Base-by-base conservation (phyloP, 1,139 yeast species). In the Debaryomyces psychrophilus region DNA sequence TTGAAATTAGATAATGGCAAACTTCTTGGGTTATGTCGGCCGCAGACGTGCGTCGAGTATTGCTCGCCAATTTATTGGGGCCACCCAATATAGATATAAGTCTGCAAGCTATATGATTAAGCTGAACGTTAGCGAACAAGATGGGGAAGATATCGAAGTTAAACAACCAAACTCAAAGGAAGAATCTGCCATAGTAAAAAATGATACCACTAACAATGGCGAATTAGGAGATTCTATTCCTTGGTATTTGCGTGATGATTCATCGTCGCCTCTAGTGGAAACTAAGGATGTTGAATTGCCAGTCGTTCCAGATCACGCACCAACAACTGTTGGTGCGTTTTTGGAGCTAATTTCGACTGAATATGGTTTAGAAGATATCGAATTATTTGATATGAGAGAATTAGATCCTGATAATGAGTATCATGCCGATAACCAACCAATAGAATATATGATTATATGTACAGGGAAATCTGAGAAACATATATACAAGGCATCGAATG, bases 381-480 rank as follows among this genome's bases (percentile, higher is more conserved):
- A 68, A 37, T 60, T 90, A 1, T 81, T 87, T 54, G 96, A 75
- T 49, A 53, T 73, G 48, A 56, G 62, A 2, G 35, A 43, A 8
- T 64, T 75, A 36, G 71, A 70, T 6, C n/a, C 37, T 26, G 63
- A 67, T 7, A 78, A 76, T 41, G 76, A 77, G 3, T 77, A 73
- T 43, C 60, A 65, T 44, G 52, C 59, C 22, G 56, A 58, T 35
- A 65, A 67, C 40, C 68, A 64, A 42, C 58, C 64, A 3, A 71
- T 75, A 34, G 67, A 76, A 2, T 83, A 73, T 56, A 79, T 87
- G 69, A 67, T 90, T 4, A 67, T 92, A 1, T 79, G 84, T n/a
- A 79, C 95, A 0, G 97, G 96, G 2, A 86, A 85, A 59, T 83
- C 93, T 23, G 81, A 82, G 37, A 83, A 81, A 51, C 98, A 92